Percentiles rank a stretch among this genome's conserved stretches.
phyloP scores from a whole-genome alignment of 169 alveolate species.

The Hammondia hammondi region DNA sequence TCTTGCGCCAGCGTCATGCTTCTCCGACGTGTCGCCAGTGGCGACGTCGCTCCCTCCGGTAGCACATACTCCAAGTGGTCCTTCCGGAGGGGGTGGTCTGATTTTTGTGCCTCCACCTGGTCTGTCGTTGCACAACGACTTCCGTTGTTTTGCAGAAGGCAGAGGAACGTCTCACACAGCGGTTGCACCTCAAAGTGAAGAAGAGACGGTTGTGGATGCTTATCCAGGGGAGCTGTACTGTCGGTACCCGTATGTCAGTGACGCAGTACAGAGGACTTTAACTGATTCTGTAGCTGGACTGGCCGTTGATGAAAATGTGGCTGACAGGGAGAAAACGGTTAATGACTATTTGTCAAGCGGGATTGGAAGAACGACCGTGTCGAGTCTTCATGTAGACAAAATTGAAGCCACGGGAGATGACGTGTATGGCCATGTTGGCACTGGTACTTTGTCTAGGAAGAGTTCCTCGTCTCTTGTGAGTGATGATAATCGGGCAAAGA shows the following conservation, averaged over 20 bases:
- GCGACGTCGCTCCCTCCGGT: background rate
- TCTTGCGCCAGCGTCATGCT: background rate
- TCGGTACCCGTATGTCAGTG: background rate
- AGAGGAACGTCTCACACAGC: background rate
- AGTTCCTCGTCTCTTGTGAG: background rate
- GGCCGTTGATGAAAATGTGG: background rate
- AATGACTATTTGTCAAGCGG: background rate
- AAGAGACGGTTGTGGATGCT: background rate
- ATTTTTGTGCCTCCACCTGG: slow-evolving; percentile 13
- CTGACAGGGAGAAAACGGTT: background rate
- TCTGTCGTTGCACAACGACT: slow-evolving; percentile 3
- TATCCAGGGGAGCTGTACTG: background rate
- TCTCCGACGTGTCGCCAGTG: background rate
- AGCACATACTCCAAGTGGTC: background rate
- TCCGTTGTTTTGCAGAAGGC: background rate
- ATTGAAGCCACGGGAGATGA: background rate
- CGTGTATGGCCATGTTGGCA: background rate
- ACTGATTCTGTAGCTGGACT: background rate
- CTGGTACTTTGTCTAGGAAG: background rate
- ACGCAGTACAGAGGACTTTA: background rate
- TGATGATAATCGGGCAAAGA: background rate
- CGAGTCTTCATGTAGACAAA: background rate
- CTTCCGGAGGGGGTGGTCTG: background rate
- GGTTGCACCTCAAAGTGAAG: background rate
- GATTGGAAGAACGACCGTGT: background rate